A percentile compares a stretch with the other conserved stretches of the same genome.
These are phyloP conservation scores for Sindora glabra DNA, from an alignment of 306 rosid species.

Conservation along the genomic window DNA sequence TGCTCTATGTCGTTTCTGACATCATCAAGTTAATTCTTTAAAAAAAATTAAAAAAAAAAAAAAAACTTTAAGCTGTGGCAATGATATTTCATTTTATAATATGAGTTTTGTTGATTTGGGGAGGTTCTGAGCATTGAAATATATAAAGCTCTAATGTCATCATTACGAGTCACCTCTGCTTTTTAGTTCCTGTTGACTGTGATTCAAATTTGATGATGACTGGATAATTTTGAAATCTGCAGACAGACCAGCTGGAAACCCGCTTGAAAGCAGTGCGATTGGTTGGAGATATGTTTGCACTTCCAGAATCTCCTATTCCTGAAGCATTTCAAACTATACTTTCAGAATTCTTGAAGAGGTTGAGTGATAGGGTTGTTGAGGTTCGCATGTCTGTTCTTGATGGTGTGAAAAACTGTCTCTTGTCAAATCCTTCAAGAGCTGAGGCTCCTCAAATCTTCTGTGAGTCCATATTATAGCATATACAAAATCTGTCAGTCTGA, in stretches of 20 bases:
- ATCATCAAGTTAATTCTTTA: too few species aligned
- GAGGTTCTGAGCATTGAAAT: slow-evolving; percentile 11
- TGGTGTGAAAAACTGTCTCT: slow-evolving; percentile 74
- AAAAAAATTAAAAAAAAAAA: too few species aligned
- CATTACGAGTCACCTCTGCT: neutral
- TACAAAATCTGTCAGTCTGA: neutral
- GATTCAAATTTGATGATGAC: slow-evolving; percentile 9
- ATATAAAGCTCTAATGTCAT: neutral
- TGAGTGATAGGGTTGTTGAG: slow-evolving; percentile 81
- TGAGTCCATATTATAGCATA: slow-evolving; percentile 32
- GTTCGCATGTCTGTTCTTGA: slow-evolving; percentile 89
- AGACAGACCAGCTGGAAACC: slow-evolving; percentile 88
- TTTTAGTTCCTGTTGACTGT: neutral
- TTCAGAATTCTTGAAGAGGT: slow-evolving; percentile 86
- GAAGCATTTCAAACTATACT: slow-evolving; percentile 92
- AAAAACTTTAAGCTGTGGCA: neutral
- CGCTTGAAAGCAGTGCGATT: slow-evolving; percentile 88
- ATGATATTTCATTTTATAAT: slow-evolving; percentile 2
- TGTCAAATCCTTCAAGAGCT: slow-evolving; percentile 64
- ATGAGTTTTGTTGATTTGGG: neutral
- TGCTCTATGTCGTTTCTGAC: neutral
- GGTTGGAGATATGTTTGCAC: slow-evolving; percentile 83
- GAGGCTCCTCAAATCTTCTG: slow-evolving; percentile 79
- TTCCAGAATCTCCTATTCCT: slow-evolving; percentile 59
- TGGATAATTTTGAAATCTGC: slow-evolving; percentile 31